A percentile compares a stretch with the other conserved stretches of the same genome.
Conservation (phyloP, 129 eudicot species). For the Lonicera japonica region DNA sequence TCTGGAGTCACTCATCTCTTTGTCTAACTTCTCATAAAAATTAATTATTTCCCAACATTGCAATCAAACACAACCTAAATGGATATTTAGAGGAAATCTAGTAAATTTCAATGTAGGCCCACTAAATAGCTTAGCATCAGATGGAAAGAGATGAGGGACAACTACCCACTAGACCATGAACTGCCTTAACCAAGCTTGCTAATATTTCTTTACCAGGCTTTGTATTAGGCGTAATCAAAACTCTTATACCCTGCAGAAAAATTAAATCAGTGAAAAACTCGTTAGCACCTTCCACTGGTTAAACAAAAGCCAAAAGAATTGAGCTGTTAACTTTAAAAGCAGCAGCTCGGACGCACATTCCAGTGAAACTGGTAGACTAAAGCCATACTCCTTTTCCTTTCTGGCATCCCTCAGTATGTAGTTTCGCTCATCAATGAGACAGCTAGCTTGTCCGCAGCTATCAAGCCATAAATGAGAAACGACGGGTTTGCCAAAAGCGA, state of each 20-base stretch:
- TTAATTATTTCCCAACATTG: too few relatives aligned
- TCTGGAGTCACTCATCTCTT: too few relatives aligned
- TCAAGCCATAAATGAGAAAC: too few relatives aligned
- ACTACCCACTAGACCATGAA: slow-evolving; percentile 67
- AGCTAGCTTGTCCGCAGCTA: too few relatives aligned
- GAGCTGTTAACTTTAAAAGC: slow-evolving; percentile 49
- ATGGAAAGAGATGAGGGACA: too few relatives aligned
- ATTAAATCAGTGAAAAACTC: background rate
- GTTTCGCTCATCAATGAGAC: slow-evolving; percentile 95
- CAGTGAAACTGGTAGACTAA: slow-evolving; percentile 67
- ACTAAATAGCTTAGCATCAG: too few relatives aligned
- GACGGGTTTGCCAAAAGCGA: too few relatives aligned
- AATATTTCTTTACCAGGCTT: slow-evolving; percentile 88
- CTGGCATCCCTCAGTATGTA: slow-evolving; percentile 85
- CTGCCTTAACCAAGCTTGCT: slow-evolving; percentile 82
- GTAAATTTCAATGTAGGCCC: too few relatives aligned
- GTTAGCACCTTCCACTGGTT: background rate
- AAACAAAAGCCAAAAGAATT: background rate
- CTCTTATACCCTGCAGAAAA: slow-evolving; percentile 60
- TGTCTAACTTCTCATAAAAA: too few relatives aligned
- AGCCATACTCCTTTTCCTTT: slow-evolving; percentile 78
- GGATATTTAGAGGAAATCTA: background rate
- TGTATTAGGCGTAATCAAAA: slow-evolving; percentile 72
- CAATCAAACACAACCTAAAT: too few relatives aligned
- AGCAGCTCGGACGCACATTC: slow-evolving; percentile 58